Conservation (phyloP, 257 asterid genomes). For the Solanum corneliomulleri region DNA sequence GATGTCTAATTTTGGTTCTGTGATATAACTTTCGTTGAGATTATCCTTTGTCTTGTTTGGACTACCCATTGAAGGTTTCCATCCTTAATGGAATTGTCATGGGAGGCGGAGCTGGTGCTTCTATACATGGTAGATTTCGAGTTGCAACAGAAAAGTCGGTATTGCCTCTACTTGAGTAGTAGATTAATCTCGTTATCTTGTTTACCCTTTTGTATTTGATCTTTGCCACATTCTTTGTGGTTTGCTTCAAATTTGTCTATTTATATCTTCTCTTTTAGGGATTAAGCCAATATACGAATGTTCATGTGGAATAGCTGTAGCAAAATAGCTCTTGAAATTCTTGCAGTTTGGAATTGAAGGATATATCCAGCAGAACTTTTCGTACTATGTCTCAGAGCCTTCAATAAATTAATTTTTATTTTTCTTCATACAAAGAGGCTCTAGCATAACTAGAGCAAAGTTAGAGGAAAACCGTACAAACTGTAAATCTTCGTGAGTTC, state of each 20-base stretch:
- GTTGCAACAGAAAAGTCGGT: conserved; percentile 87
- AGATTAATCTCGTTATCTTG: background rate
- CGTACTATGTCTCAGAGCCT: background rate
- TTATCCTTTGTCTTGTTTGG: background rate
- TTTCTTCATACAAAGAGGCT: background rate
- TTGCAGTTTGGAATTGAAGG: background rate
- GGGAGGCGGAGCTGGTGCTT: conserved; percentile 97
- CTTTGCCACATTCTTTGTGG: background rate
- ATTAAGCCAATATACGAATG: background rate
- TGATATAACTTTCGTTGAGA: background rate
- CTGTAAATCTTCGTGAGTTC: background rate
- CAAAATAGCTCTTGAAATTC: background rate
- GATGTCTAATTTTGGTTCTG: background rate
- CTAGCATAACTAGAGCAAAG: background rate
- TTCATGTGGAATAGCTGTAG: background rate
- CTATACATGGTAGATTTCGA: conserved; percentile 84
- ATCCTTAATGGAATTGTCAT: conserved; percentile 86
- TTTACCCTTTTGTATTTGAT: background rate
- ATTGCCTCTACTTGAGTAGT: background rate
- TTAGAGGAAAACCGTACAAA: background rate
- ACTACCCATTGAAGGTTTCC: conserved; percentile 47
- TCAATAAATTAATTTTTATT: background rate
- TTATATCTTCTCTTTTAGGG: background rate
- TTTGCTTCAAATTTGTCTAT: background rate
- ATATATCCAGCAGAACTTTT: background rate